phyloP scores from a whole-genome alignment of 768 basidiomycete species.

The Hortiboletus campestris region DNA sequence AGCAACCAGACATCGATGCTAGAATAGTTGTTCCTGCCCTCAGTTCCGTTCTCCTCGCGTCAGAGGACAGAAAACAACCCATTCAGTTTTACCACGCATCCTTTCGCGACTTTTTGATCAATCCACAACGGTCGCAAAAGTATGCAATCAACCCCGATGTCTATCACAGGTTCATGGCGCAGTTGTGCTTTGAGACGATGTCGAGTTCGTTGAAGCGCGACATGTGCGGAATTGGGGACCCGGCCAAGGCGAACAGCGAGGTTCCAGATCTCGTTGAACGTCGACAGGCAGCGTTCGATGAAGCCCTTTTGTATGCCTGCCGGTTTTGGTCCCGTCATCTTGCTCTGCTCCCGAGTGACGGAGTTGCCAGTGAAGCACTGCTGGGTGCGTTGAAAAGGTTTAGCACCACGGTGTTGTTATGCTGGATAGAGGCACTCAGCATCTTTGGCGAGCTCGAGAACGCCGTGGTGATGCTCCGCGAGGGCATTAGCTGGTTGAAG shows the following conservation, averaged over 20 bases:
- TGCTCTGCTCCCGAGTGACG: constrained; percentile 7
- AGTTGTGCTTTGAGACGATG: constrained; percentile 20
- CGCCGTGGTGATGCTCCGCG: constrained; percentile 15
- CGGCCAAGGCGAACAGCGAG: constrained; percentile 15
- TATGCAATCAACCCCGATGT: constrained; percentile 12
- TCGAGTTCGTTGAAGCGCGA: constrained; percentile 18
- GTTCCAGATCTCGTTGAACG: constrained; percentile 19
- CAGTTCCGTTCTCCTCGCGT: constrained; percentile 16
- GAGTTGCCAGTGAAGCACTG: constrained; percentile 7
- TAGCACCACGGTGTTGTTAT: constrained; percentile 12
- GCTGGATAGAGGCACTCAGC: constrained; percentile 19
- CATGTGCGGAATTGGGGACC: constrained; percentile 19
- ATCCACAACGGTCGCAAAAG: constrained; percentile 15
- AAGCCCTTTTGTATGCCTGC: constrained; percentile 18
- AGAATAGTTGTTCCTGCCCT: constrained; percentile 17
- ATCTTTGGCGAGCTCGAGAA: constrained; percentile 18
- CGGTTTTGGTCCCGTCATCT: constrained; percentile 22
- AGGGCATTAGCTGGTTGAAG: constrained; percentile 14
- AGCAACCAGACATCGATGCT: constrained; percentile 13
- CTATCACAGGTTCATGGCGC: constrained; percentile 20
- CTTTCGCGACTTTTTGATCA: constrained; percentile 21
- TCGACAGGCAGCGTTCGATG: constrained; percentile 8
- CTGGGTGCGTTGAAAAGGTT: constrained; percentile 9
- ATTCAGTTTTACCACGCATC: constrained; percentile 24
- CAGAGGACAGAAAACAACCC: constrained; percentile 18